Conservation (phyloP, 2,329 filamentous ascomycete species). For the Pestalotiopsis fici region DNA sequence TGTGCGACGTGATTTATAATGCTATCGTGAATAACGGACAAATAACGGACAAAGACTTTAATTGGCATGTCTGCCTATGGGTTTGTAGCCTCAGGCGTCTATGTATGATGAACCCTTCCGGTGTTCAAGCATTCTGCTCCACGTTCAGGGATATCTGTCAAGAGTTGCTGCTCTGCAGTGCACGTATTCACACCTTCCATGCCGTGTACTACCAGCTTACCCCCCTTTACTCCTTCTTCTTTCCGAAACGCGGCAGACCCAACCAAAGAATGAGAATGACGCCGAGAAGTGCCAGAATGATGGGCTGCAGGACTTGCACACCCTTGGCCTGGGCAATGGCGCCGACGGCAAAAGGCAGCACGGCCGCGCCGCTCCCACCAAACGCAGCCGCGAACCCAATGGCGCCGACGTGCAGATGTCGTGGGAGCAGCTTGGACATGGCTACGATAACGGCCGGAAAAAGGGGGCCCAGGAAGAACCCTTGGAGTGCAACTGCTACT, state of each 20-base stretch:
- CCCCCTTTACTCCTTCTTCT: slow-evolving; percentile 35
- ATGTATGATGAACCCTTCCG: too few species aligned
- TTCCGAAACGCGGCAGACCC: slow-evolving; percentile 40
- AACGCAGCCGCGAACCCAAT: slow-evolving; percentile 80
- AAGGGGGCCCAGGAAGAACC: slow-evolving; percentile 78
- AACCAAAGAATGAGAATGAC: slow-evolving; percentile 47
- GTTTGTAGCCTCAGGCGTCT: too few species aligned
- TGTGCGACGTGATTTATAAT: too few species aligned
- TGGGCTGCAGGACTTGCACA: slow-evolving; percentile 57
- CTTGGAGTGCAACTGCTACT: slow-evolving; percentile 69
- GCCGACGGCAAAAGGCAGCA: slow-evolving; percentile 67
- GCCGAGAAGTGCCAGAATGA: slow-evolving; percentile 52
- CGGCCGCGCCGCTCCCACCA: slow-evolving; percentile 70
- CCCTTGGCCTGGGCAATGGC: slow-evolving; percentile 62
- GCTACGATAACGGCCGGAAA: slow-evolving; percentile 74
- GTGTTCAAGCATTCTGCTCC: too few species aligned
- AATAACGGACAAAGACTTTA: too few species aligned
- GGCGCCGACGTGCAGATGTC: slow-evolving; percentile 72
- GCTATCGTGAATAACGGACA: too few species aligned
- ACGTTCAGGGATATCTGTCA: too few species aligned
- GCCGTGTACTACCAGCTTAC: neutral
- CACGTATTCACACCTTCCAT: neutral
- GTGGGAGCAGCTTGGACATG: slow-evolving; percentile 69
- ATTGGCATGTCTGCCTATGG: too few species aligned
- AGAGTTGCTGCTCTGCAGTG: too few species aligned